Evolutionary conservation across 1,139 yeast species (phyloP).

Genomic region (Insectozyma bohioensis): DNA sequence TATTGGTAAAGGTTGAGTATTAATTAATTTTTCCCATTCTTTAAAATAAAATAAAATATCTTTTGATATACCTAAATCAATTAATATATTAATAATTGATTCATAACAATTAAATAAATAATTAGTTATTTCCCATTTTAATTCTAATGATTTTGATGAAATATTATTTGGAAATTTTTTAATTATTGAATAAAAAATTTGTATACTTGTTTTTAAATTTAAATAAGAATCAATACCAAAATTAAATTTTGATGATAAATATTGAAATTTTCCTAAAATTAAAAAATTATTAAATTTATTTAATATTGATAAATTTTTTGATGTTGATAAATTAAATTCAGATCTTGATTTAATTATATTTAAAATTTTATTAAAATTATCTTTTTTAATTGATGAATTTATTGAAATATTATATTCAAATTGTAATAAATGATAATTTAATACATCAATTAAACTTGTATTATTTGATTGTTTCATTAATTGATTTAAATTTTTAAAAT

Average conservation of each 20-base stretch:
- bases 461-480: constrained; percentile 15
- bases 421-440: constrained; percentile 33
- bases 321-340: constrained; percentile 25
- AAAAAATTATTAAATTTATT: constrained; percentile 35
- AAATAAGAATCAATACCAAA: constrained; percentile 25
- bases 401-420: constrained; percentile 24
- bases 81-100: constrained; percentile 32
- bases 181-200: constrained; percentile 41
- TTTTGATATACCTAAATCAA: constrained; percentile 51
- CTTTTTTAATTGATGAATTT: constrained; percentile 19
- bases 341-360: constrained; percentile 25
- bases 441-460: constrained; percentile 16
- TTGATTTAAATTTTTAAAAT: constrained; percentile 18
- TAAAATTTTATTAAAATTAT: constrained; percentile 20
- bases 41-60: constrained; percentile 51
- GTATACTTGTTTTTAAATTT: constrained; percentile 37
- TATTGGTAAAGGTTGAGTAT: constrained; percentile 22
- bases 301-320: constrained; percentile 18
- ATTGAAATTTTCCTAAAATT: constrained; percentile 36
- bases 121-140: constrained; percentile 37
- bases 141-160: constrained; percentile 20
- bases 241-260: constrained; percentile 25
- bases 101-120: constrained; percentile 36
- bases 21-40: constrained; percentile 44
- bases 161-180: constrained; percentile 30